phyloP scores from a whole-genome alignment of 2,329 filamentous ascomycete species.

The Beauveria caledonica region DNA sequence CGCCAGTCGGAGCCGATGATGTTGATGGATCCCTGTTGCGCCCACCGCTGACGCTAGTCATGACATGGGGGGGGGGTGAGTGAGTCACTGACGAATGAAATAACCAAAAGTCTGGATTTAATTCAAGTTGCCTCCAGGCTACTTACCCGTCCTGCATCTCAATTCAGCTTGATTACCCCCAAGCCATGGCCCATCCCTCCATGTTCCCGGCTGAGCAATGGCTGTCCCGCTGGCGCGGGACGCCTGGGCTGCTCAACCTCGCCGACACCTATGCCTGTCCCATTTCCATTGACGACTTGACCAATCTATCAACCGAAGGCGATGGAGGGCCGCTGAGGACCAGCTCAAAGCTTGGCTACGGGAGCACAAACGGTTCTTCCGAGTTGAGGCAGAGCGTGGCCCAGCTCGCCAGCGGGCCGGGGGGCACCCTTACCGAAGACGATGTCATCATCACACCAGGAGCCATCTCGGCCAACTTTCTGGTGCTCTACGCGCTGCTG shows the following conservation, averaged over 20 bases:
- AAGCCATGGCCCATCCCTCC: constrained; percentile 16
- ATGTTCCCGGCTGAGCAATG: constrained; percentile 63
- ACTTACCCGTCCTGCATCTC: too few relatives aligned
- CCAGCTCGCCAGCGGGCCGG: constrained; percentile 52
- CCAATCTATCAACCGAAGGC: constrained; percentile 49
- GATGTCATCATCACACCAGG: constrained; percentile 71
- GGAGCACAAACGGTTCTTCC: constrained; percentile 60
- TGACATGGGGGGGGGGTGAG: too few relatives aligned
- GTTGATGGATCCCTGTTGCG: too few relatives aligned
- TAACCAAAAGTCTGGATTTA: too few relatives aligned
- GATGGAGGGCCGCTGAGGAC: constrained; percentile 33
- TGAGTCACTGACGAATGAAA: too few relatives aligned
- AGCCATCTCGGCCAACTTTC: constrained; percentile 76
- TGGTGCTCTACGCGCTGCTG: constrained; percentile 66
- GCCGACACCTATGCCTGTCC: constrained; percentile 74
- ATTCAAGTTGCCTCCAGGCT: too few relatives aligned
- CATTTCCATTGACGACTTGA: constrained; percentile 61
- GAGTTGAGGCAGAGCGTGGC: constrained; percentile 57
- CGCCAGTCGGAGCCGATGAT: too few relatives aligned
- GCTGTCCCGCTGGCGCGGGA: constrained; percentile 55
- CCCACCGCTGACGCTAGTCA: too few relatives aligned
- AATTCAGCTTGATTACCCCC: too few relatives aligned
- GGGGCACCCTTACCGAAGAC: constrained; percentile 38
- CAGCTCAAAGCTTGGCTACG: constrained; percentile 60
- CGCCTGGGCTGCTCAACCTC: constrained; percentile 55